Conservation (phyloP, 306 rosid genomes). For the Cucurbita pepo region DNA sequence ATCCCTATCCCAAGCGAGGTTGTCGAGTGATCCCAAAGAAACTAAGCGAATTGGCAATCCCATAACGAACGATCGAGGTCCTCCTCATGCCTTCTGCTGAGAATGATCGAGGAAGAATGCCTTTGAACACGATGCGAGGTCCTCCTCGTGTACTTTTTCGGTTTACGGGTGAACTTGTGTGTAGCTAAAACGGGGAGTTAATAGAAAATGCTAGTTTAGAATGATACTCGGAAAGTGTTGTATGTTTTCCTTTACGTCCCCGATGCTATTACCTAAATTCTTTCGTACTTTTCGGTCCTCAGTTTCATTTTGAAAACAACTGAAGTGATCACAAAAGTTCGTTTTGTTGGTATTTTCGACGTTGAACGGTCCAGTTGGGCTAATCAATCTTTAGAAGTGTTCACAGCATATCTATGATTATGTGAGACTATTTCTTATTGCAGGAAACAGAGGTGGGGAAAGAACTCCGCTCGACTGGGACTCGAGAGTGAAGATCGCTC, state of each 20-base stretch:
- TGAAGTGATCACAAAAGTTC: background rate
- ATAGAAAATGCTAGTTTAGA: too few species aligned
- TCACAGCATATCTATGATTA: background rate
- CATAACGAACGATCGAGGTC: background rate
- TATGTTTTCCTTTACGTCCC: too few species aligned
- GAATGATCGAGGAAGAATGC: background rate
- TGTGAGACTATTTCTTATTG: background rate
- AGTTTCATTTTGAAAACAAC: background rate
- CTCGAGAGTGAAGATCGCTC: conserved; percentile 55
- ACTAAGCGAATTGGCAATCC: background rate
- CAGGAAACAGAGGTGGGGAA: conserved; percentile 62
- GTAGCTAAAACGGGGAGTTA: background rate
- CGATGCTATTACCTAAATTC: too few species aligned
- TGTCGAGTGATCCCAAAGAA: background rate
- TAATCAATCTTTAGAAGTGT: background rate
- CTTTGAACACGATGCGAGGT: background rate
- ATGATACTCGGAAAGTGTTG: too few species aligned
- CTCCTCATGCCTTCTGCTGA: background rate
- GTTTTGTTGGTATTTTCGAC: background rate
- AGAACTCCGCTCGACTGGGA: conserved; percentile 74
- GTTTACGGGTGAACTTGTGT: background rate
- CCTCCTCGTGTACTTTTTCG: background rate
- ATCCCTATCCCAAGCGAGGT: background rate
- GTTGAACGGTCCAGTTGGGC: background rate
- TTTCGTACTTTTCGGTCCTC: too few species aligned